phyloP scores from a whole-genome alignment of 2,329 filamentous ascomycete species.

The Dactylella cylindrospora region DNA sequence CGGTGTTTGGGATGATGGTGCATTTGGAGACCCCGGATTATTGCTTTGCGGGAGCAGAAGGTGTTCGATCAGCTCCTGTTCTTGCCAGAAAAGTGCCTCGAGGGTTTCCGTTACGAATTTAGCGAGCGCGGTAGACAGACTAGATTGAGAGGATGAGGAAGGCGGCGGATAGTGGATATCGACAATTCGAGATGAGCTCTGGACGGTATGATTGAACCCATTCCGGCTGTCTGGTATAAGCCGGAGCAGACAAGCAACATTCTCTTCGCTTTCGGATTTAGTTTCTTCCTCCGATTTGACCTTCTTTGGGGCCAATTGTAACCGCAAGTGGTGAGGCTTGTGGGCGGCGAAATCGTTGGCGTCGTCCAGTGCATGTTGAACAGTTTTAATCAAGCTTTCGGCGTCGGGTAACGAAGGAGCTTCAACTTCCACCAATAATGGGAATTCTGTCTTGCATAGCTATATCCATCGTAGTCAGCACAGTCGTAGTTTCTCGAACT shows the following conservation, averaged over 20 bases:
- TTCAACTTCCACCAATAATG: slow-evolving; percentile 76
- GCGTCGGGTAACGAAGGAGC: slow-evolving; percentile 65
- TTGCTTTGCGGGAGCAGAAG: slow-evolving; percentile 60
- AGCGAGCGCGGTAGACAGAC: slow-evolving; percentile 71
- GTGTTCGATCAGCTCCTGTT: slow-evolving; percentile 80
- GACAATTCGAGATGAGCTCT: slow-evolving; percentile 69
- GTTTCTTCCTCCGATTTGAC: slow-evolving; percentile 23
- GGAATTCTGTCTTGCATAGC: slow-evolving; percentile 86
- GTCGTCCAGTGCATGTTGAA: slow-evolving; percentile 82
- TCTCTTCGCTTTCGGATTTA: slow-evolving; percentile 52
- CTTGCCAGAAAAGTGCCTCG: slow-evolving; percentile 77
- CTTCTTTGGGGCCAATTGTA: slow-evolving; percentile 61
- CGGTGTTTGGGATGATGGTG: slow-evolving; percentile 48
- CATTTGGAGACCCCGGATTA: slow-evolving; percentile 58
- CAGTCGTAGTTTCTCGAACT: background rate
- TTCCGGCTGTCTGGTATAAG: slow-evolving; percentile 63
- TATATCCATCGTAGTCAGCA: slow-evolving; percentile 52
- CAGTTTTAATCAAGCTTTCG: slow-evolving; percentile 67
- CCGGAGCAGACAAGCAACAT: slow-evolving; percentile 68
- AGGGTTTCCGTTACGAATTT: slow-evolving; percentile 77
- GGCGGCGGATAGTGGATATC: slow-evolving; percentile 75
- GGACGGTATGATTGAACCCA: slow-evolving; percentile 57
- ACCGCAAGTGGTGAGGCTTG: slow-evolving; percentile 63
- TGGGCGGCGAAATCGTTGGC: slow-evolving; percentile 83
- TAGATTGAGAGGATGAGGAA: slow-evolving; percentile 66